Evolutionary conservation across 768 basidiomycete genomes (phyloP).

Genomic region (Phallus indusiatus): DNA sequence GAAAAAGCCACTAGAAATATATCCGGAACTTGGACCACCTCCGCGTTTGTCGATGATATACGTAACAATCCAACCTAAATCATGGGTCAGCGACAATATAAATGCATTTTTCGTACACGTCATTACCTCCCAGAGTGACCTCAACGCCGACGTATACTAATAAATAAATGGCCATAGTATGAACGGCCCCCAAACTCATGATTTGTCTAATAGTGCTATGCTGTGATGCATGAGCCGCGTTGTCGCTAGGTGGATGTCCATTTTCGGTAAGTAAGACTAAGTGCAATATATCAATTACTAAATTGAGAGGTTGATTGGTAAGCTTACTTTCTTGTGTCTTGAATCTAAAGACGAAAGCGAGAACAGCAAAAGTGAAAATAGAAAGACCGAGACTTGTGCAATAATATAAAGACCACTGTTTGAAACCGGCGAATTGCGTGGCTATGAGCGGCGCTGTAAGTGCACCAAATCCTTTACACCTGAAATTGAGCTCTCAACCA

Average conservation of each 20-base stretch:
- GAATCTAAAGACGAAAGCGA: not conserved
- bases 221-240: not conserved
- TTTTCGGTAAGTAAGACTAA: not conserved
- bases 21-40: constrained; percentile 39
- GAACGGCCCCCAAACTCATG: constrained; percentile 41
- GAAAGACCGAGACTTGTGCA: constrained; percentile 32
- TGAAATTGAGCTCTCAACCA: not conserved
- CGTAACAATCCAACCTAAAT: constrained; percentile 45
- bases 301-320: too few species aligned
- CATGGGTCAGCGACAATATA: not conserved
- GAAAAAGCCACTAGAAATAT: constrained; percentile 42
- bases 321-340: not conserved
- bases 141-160: constrained; percentile 65
- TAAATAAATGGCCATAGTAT: constrained; percentile 53
- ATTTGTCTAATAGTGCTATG: constrained; percentile 31
- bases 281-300: not conserved
- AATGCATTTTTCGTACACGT: not conserved
- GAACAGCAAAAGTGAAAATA: constrained; percentile 8
- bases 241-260: not conserved
- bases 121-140: constrained; percentile 39
- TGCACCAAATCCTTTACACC: constrained; percentile 32
- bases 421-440: constrained; percentile 37
- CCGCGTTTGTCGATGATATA: constrained; percentile 36
- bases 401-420: constrained; percentile 36
- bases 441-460: constrained; percentile 43